phyloP scores from a whole-genome alignment of 2,329 filamentous ascomycete species.

The Fusarium succisae region DNA sequence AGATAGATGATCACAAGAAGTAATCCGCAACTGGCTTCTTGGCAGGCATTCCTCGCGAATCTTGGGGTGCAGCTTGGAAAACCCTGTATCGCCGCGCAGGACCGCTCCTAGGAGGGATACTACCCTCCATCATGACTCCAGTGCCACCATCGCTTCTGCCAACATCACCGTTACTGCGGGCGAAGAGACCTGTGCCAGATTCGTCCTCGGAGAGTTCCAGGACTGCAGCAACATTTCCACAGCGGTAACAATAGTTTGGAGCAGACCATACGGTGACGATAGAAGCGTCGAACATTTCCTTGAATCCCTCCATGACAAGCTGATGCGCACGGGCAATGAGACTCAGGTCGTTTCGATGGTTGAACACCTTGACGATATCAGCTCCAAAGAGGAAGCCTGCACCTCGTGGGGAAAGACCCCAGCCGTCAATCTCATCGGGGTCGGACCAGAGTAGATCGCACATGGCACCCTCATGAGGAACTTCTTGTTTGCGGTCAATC shows the following conservation, averaged over 20 bases:
- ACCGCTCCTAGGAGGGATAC: constrained; percentile 62
- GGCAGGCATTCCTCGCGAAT: constrained; percentile 95
- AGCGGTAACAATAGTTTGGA: constrained; percentile 96
- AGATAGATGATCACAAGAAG: constrained; percentile 70
- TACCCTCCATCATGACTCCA: constrained; percentile 60
- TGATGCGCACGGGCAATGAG: constrained; percentile 95
- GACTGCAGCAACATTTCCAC: constrained; percentile 94
- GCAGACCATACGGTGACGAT: constrained; percentile 99
- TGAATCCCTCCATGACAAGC: constrained; percentile 99
- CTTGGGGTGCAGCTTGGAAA: constrained; percentile 96
- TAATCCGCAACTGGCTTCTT: constrained; percentile 99
- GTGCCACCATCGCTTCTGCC: constrained; percentile 63
- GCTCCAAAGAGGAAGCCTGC: constrained; percentile 96
- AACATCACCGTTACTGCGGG: constrained; percentile 76
- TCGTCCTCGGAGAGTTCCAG: constrained; percentile 91
- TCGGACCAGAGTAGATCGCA: constrained; percentile 98
- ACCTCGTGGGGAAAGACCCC: constrained; percentile 92
- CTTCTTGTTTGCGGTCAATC: constrained; percentile 96
- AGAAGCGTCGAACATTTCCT: constrained; percentile 96
- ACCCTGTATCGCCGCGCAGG: constrained; percentile 92
- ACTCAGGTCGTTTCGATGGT: constrained; percentile 90
- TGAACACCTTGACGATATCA: constrained; percentile 96
- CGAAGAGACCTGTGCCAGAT: constrained; percentile 75
- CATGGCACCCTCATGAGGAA: constrained; percentile 98
- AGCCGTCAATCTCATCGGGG: constrained; percentile 96